A percentile compares a stretch with the other conserved stretches of the same genome.
phyloP scores from a whole-genome alignment of 441 rosid genomes.

The Bruguiera hainesii region DNA sequence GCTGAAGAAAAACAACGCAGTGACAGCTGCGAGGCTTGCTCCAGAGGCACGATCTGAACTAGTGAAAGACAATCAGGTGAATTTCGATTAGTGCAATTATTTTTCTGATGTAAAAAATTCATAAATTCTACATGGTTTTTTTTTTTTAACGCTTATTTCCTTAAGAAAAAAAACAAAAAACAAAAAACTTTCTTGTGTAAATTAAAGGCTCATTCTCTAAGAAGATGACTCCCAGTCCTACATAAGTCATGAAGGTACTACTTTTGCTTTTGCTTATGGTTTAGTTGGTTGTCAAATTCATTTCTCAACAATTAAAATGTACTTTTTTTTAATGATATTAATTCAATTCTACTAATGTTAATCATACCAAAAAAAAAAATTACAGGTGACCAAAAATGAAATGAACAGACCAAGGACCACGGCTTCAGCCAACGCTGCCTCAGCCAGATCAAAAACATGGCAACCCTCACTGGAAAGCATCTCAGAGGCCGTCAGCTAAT shows the following conservation, averaged over 20 bases:
- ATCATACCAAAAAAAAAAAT: not conserved
- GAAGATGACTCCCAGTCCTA: too few species aligned
- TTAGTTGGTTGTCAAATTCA: too few species aligned
- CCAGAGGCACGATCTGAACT: conserved; percentile 32
- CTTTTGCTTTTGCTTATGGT: too few species aligned
- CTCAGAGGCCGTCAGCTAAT: conserved; percentile 53
- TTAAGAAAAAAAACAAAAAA: too few species aligned
- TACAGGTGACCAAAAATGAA: conserved; percentile 44
- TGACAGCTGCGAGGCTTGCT: conserved; percentile 27
- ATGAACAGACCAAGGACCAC: conserved; percentile 42
- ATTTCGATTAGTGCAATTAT: not conserved
- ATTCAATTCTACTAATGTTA: not conserved
- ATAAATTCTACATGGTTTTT: too few species aligned
- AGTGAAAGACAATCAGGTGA: conserved; percentile 41
- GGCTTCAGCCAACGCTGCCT: conserved; percentile 32
- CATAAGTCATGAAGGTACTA: too few species aligned
- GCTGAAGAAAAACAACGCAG: conserved; percentile 40
- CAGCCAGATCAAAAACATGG: conserved; percentile 66
- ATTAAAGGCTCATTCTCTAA: too few species aligned
- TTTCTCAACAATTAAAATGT: too few species aligned
- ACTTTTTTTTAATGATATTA: not conserved
- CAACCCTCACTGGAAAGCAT: conserved; percentile 87
- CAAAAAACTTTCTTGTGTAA: too few species aligned
- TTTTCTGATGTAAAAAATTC: too few species aligned
- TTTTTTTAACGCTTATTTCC: too few species aligned